These are phyloP conservation scores for Ampelocalamus luodianensis DNA, from an alignment of 176 grass and related monocot genomes.

Conservation along the genomic window DNA sequence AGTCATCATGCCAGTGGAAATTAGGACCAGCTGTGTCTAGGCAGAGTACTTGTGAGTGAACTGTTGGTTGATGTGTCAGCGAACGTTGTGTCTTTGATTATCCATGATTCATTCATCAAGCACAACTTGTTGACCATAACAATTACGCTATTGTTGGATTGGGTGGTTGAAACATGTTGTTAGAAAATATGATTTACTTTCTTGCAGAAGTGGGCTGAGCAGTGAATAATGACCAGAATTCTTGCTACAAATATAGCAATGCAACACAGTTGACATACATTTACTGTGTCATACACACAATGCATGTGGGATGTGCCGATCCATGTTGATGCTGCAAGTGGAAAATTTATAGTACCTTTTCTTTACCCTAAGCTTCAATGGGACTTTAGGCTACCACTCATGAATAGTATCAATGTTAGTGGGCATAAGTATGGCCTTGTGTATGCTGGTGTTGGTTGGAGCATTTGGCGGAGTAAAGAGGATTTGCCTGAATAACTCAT, in stretches of 20 bases:
- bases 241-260: not conserved
- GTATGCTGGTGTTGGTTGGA: slow-evolving; percentile 79
- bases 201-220: not conserved
- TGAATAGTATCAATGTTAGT: slow-evolving; percentile 88
- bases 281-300: not conserved
- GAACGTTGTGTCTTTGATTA: no score
- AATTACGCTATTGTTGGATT: no score
- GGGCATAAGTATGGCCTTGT: slow-evolving; percentile 88
- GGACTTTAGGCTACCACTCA: slow-evolving; percentile 77
- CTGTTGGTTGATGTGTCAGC: no score
- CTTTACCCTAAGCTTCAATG: slow-evolving; percentile 69
- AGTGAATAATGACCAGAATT: not conserved
- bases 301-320: slow-evolving; percentile 76
- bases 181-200: not conserved
- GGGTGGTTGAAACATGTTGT: no score
- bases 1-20: no score
- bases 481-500: slow-evolving; percentile 86
- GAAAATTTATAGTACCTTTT: slow-evolving; percentile 81
- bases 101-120: no score
- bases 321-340: slow-evolving; percentile 80
- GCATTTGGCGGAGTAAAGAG: slow-evolving; percentile 75
- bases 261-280: not conserved
- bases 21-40: no score
- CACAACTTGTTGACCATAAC: no score
- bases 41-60: no score